These are phyloP conservation scores for Mrakiaceae sp. DNA, from an alignment of 1,284 basidiomycete species.

Conservation along the genomic window DNA sequence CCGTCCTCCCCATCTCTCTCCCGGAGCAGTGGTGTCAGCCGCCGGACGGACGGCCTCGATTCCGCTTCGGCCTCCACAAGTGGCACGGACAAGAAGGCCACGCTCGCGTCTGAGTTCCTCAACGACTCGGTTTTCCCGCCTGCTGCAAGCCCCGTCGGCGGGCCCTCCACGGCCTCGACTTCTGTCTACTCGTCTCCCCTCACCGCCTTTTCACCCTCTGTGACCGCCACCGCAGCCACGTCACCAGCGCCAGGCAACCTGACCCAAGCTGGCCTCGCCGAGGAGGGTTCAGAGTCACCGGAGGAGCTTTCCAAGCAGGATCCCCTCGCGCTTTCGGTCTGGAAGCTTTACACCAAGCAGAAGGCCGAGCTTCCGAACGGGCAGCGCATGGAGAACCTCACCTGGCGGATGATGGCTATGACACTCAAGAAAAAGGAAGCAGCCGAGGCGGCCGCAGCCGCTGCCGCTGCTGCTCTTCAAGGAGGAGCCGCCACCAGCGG, in stretches of 20 bases:
- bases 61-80: neutral
- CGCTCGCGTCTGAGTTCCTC: constrained; percentile 29
- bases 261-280: neutral
- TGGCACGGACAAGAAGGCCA: constrained; percentile 17
- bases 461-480: constrained; percentile 7
- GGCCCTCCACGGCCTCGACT: constrained; percentile 19
- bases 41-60: neutral
- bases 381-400: constrained; percentile 62
- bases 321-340: constrained; percentile 86
- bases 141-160: constrained; percentile 18
- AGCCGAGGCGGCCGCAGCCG: constrained; percentile 20
- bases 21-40: neutral
- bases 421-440: constrained; percentile 68
- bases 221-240: neutral
- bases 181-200: constrained; percentile 11
- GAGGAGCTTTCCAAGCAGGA: constrained; percentile 48
- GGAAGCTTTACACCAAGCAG: constrained; percentile 89
- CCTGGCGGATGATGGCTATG: constrained; percentile 79
- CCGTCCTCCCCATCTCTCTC: neutral
- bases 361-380: constrained; percentile 80
- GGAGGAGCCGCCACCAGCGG: too few relatives aligned
- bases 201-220: neutral
- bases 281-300: constrained; percentile 4
- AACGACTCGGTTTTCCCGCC: constrained; percentile 31
- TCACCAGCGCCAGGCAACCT: constrained; percentile 1